Evolutionary conservation across 2,329 filamentous ascomycete genomes (phyloP).

Genomic region (Botrytis hyacinthi): DNA sequence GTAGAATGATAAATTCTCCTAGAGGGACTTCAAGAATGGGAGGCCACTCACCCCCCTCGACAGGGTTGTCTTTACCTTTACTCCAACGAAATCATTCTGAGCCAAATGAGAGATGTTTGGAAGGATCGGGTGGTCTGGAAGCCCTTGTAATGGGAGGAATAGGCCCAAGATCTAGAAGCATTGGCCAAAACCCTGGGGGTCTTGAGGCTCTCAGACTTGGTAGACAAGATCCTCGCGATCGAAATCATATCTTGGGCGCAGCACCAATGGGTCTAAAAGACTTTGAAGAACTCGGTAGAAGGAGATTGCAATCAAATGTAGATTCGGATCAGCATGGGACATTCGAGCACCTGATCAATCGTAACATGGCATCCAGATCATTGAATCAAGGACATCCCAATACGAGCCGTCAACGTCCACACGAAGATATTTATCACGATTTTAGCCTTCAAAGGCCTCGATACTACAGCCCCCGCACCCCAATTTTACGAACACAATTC

Average conservation of each 20-base stretch:
- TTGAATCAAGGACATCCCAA: background rate
- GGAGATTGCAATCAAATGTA: background rate
- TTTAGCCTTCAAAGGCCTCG: background rate
- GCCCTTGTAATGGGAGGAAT: constrained; percentile 1
- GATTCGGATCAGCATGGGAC: background rate
- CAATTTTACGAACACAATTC: background rate
- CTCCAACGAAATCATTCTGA: background rate
- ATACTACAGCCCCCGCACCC: background rate
- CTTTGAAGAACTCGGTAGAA: background rate
- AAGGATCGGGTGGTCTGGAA: constrained; percentile 1
- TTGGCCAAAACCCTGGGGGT: background rate
- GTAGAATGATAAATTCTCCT: background rate
- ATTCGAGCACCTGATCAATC: background rate
- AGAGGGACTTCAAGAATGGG: background rate
- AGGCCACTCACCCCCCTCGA: background rate
- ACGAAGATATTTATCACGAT: background rate
- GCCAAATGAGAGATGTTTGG: background rate
- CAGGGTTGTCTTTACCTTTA: background rate
- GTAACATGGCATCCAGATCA: background rate
- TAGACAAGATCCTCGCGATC: background rate
- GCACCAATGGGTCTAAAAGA: background rate
- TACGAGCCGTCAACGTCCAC: background rate
- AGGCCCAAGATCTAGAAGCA: background rate
- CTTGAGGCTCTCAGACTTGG: constrained; percentile 4
- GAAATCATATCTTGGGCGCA: background rate